Evolutionary conservation across 768 basidiomycete genomes (phyloP).

Genomic region (Calocybe gangraenosa): DNA sequence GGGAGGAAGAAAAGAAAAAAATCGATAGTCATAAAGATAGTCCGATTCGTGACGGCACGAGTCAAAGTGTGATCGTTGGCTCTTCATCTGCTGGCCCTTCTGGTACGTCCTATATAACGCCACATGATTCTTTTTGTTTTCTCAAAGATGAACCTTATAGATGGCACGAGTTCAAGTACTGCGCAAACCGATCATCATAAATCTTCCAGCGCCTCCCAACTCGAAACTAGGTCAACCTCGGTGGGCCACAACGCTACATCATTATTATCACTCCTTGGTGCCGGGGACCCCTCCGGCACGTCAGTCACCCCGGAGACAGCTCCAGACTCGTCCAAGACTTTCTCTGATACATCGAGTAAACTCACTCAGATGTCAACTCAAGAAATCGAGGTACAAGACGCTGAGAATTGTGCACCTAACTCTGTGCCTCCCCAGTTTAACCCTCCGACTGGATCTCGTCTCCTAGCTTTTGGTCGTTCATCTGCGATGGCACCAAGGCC

Average conservation of each 20-base stretch:
- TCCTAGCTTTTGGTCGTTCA: conserved; percentile 42
- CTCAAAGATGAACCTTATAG: not conserved
- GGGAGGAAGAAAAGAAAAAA: conserved; percentile 54
- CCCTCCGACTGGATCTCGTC: conserved; percentile 47
- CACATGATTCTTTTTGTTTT: not conserved
- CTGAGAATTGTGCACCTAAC: conserved; percentile 7
- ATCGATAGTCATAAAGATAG: conserved; percentile 17
- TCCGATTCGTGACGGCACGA: conserved; percentile 1
- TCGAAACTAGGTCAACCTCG: conserved; percentile 5
- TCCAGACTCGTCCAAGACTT: conserved; percentile 1
- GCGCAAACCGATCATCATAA: not conserved
- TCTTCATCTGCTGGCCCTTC: no score
- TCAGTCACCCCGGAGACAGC: not conserved
- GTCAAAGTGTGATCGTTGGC: no score
- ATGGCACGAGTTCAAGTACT: conserved; percentile 4
- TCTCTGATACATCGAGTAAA: not conserved
- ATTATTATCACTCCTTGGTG: conserved; percentile 10
- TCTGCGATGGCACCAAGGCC: conserved; percentile 25
- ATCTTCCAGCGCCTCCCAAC: conserved; percentile 4
- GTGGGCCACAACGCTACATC: conserved; percentile 1
- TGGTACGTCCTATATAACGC: conserved; percentile 3
- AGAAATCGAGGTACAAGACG: not conserved
- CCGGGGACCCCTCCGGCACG: conserved; percentile 4
- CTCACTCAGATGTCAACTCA: not conserved
- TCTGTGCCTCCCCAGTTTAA: conserved; percentile 30